Percentiles rank a stretch among this genome's conserved stretches.
Conservation (phyloP, 2,329 filamentous ascomycete genomes). For the Meredithiella fracta region DNA sequence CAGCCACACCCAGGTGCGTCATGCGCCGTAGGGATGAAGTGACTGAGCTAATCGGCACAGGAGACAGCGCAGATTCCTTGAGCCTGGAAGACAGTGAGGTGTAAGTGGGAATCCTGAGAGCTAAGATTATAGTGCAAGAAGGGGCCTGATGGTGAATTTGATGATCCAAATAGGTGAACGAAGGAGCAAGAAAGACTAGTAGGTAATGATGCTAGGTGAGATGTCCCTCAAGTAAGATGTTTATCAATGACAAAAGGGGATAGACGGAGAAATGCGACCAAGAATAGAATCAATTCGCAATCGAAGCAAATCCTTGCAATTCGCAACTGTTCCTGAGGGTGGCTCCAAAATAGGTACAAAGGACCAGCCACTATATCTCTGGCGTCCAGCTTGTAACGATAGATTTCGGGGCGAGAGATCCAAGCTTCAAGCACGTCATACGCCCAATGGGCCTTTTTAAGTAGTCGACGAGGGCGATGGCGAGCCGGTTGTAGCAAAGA, state of each 20-base stretch:
- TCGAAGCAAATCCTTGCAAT: neutral
- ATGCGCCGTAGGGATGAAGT: constrained; percentile 3
- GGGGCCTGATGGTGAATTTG: neutral
- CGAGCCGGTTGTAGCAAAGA: neutral
- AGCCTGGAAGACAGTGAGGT: neutral
- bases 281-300: neutral
- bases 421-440: constrained; percentile 14
- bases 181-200: neutral
- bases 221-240: neutral
- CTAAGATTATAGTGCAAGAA: neutral
- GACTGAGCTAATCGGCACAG: too few relatives aligned
- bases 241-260: neutral
- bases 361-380: neutral
- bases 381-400: neutral
- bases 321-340: neutral
- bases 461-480: neutral
- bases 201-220: neutral
- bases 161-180: neutral
- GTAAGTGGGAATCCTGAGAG: neutral
- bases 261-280: neutral
- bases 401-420: constrained; percentile 1
- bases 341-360: neutral
- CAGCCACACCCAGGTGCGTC: constrained; percentile 3
- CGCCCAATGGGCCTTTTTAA: neutral
- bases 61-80: neutral